Conservation (phyloP, 2,329 filamentous ascomycete species). For the Pseudopyricularia cyperi region DNA sequence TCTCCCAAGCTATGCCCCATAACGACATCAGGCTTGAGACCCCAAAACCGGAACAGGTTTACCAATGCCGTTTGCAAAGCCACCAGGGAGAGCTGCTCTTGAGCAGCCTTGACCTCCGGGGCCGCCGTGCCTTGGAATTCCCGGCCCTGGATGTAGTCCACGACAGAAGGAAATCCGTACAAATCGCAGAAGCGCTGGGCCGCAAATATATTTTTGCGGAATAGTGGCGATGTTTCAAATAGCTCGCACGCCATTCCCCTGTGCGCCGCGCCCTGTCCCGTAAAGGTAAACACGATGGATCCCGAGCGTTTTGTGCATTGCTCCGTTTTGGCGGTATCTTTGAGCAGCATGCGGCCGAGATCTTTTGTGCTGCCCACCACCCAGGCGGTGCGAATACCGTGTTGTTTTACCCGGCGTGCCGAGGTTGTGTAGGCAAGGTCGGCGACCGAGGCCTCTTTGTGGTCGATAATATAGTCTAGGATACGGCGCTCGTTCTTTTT, state of each 20-base stretch:
- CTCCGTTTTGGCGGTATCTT: background rate
- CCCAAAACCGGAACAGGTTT: slow-evolving; percentile 16
- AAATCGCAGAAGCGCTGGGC: slow-evolving; percentile 10
- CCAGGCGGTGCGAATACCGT: background rate
- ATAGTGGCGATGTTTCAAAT: background rate
- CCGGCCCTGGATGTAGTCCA: slow-evolving; percentile 6
- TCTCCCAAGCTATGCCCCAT: slow-evolving; percentile 45
- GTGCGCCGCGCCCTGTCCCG: slow-evolving; percentile 26
- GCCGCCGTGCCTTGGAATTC: background rate
- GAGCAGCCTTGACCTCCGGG: background rate
- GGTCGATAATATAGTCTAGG: background rate
- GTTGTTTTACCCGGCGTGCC: background rate
- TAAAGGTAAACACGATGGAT: slow-evolving; percentile 24
- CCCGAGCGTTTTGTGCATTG: background rate
- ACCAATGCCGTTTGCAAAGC: slow-evolving; percentile 25
- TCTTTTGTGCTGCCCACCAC: background rate
- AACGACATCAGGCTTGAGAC: slow-evolving; percentile 28
- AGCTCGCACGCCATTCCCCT: background rate
- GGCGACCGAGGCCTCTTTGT: slow-evolving; percentile 20
- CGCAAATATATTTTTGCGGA: background rate
- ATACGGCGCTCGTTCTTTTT: background rate
- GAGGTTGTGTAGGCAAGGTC: slow-evolving; percentile 29
- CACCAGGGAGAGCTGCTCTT: background rate
- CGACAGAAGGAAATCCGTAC: slow-evolving; percentile 20
- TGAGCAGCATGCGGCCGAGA: background rate